Percentiles rank a stretch among this genome's conserved stretches.
phyloP scores from a whole-genome alignment of 305 asterid species.

The Rubia tinctorum region DNA sequence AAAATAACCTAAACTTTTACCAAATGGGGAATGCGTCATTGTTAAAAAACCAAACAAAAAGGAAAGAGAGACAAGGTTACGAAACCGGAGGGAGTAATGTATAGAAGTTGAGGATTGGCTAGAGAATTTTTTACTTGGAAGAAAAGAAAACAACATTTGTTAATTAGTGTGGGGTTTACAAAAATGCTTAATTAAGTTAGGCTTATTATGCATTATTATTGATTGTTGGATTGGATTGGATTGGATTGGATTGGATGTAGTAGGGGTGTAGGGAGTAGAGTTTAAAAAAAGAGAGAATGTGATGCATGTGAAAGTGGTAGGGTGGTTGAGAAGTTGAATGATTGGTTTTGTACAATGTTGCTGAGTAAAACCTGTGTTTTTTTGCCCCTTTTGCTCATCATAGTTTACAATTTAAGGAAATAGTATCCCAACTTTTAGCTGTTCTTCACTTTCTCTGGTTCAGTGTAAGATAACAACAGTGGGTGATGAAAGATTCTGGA shows the following conservation, averaged over 20 bases:
- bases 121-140: not conserved
- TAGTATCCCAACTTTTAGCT: constrained; percentile 12
- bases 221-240: not conserved
- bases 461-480: constrained; percentile 3
- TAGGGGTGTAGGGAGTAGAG: constrained; percentile 9
- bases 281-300: constrained; percentile 22
- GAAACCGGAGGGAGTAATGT: no score
- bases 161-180: constrained; percentile 12
- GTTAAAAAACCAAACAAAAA: no score
- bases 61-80: no score
- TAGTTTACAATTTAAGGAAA: not conserved
- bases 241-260: no score
- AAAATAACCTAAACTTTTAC: no score
- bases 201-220: constrained; percentile 10
- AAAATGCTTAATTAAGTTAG: constrained; percentile 5
- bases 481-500: constrained; percentile 8
- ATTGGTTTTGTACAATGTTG: constrained; percentile 37
- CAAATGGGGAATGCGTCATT: no score
- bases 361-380: constrained; percentile 12
- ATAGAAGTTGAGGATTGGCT: not conserved
- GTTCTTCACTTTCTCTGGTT: constrained; percentile 23
- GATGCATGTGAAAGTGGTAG: constrained; percentile 58
- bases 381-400: not conserved
- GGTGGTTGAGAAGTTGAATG: constrained; percentile 60
- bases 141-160: not conserved